Evolutionary conservation across 2,329 filamentous ascomycete genomes (phyloP), one percentile per base, ranked within the genome.

Genomic region (Alternaria triticina): DNA sequence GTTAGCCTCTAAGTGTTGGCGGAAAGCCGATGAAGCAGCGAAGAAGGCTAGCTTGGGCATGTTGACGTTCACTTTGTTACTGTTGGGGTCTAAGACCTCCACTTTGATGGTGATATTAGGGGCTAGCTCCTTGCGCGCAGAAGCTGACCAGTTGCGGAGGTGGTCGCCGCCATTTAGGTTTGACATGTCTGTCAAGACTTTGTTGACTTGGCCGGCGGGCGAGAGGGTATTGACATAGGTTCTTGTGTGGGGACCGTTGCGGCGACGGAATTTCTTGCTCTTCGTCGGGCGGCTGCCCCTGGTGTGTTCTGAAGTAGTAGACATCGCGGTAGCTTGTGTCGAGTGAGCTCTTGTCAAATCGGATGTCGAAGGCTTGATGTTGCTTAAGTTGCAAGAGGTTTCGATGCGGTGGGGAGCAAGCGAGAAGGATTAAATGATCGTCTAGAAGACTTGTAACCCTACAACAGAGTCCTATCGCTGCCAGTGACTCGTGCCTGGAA

Each of bases 31-130:
- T 13, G 64, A 66, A 9, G 61, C 61, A 12, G 46, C 54, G 11
- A 64, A 17, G 9, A 66, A 45, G 3, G 61, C 49, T 9, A 64
- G 46, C 33, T 65, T 62, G 25, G 59, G 55, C 17, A 65, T 36
- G 11, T 40, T 27, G 40, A 61, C 40, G 8, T 25, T 22, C 17
- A 55, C 40, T 13, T 60, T 46, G 20, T 52, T 33, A 11, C 43
- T 20, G 5, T 46, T 45, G 54, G 22, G 33, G 5, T 57, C 27
- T 17, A 23, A 13, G 9, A 62, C 30, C 17, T 62, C 46, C 43
- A 66, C 17, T 8, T 43, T 50, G 33, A 63, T 57, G 11, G 22
- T 58, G 6, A 57, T 20, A 12, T 58, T 6, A 3, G 60, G 22
- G 6, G 25, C 25, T 6, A 60, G 44, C 28, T 63, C 63, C 15